Evolutionary conservation across 352 stramenopile species (phyloP), one percentile per base, ranked within the genome.

Genomic region (Phytophthora brassicae): DNA sequence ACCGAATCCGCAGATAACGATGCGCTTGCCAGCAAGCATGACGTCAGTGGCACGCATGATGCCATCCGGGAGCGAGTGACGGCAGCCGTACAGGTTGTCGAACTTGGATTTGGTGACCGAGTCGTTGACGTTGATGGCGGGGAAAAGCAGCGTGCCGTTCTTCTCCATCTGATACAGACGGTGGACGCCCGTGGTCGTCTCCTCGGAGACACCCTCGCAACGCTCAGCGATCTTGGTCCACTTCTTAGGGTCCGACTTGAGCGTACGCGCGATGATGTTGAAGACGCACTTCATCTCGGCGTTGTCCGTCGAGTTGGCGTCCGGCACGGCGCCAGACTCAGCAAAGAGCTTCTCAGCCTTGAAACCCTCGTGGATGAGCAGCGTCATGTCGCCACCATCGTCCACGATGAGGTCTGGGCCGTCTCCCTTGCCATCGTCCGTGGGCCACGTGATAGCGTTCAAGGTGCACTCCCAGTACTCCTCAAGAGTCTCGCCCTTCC

Each of bases 61-160:
- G 70, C 96, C 97, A 85, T 99, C 96, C 7, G 96, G 96, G 9
- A 99, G 90, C 36, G 96, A 99, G 87, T 99, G 97, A 73, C 98
- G 98, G 92, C 96, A 99, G 75, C 97, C 97, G 75, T 99, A 99
- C 28, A 99, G 80, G 88, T 99, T 99, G 85, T 99, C 97, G 69
- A 99, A 99, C 80, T 99, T 99, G 64, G 95, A 99, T 87, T 99
- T 99, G 79, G 97, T 99, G 28, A 99, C 97, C 58, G 90, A 98
- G 84, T 99, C 97, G 83, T 99, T 99, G 48, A 99, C 97, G 77
- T 99, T 99, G 78, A 99, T 99, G 61, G 94, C 95, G 11, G 97
- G 96, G 89, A 99, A 99, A 19, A 99, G 79, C 28, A 99, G 86
- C 58, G 79, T 84, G 72, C 90, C 89, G 48, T 86, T 89, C 85